phyloP scores from a whole-genome alignment of 2,329 filamentous ascomycete species.

The Claviceps pusilla region DNA sequence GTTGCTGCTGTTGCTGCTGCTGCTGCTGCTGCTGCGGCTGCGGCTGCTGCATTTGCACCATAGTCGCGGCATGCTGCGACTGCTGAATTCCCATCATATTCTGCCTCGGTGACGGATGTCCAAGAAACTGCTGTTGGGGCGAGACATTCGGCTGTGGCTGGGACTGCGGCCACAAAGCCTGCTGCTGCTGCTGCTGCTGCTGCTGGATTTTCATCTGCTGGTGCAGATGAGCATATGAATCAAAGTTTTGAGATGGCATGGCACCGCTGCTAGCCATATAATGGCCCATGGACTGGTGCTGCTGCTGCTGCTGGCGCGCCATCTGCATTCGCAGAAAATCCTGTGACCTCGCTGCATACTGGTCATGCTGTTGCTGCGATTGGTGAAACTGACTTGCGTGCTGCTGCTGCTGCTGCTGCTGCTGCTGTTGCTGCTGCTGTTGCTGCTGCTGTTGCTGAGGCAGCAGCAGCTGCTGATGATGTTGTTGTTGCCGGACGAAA shows the following conservation, averaged over 20 bases:
- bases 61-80: slow-evolving; percentile 1
- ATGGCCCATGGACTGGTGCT: slow-evolving; percentile 1
- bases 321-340: slow-evolving; percentile 11
- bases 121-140: slow-evolving; percentile 4
- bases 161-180: slow-evolving; percentile 4
- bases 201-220: slow-evolving; percentile 6
- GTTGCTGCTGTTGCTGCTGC: slow-evolving; percentile 5
- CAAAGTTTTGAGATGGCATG: background rate
- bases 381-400: slow-evolving; percentile 8
- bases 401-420: slow-evolving; percentile 10
- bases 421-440: slow-evolving; percentile 3
- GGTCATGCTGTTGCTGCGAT: slow-evolving; percentile 11
- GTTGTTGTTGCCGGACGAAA: slow-evolving; percentile 7
- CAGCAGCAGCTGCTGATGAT: slow-evolving; percentile 10
- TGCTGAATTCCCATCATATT: slow-evolving; percentile 2
- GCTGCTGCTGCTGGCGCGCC: slow-evolving; percentile 8
- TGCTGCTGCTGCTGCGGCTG: background rate
- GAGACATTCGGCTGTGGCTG: slow-evolving; percentile 10
- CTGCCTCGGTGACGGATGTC: slow-evolving; percentile 4
- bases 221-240: slow-evolving; percentile 12
- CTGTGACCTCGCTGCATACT: slow-evolving; percentile 11
- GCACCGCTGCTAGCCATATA: slow-evolving; percentile 1
- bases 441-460: slow-evolving; percentile 5
- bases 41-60: slow-evolving; percentile 6
- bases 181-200: background rate